Evolutionary conservation across 164 flowering plant genomes (phyloP), one percentile per base, ranked within the genome.

Genomic region (Stephania cephalantha): DNA sequence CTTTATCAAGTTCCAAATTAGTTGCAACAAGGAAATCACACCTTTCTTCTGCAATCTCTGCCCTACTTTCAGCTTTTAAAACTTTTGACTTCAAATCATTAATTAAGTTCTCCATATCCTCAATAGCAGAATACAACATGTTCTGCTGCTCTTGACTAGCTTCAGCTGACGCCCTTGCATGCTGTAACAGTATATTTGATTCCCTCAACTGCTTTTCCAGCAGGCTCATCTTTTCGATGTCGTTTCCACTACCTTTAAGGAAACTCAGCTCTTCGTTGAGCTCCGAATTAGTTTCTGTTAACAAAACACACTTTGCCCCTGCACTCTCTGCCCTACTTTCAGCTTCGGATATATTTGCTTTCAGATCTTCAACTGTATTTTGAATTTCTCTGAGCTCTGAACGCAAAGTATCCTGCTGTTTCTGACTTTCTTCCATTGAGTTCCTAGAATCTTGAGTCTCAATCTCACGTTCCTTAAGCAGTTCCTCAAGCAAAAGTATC

Each of bases 21-120:
- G 86, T 78, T 69, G 88, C 89, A 53, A 76, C 72, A 71, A 93
- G 80, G 61, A 78, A 69, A 69, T 79, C 79, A 70, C 85, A 82
- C 81, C 81, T 85, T 20, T 80, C 77, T 80, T 91, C 94, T n/a
- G 90, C 89, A 71, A 63, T 83, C 70, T 84, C 85, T 46, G 85
- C 87, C 67, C 87, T 82, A 68, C 72, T 81, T 77, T 88, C 93
- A 4, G 87, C 86, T 76, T 81, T 79, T 17, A 72, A 73, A 50
- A 85, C 63, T 46, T 79, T 87, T 64, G 81, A 87, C 73, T 87
- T 85, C 73, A 88, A 75, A 68, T 84, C 83, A 35, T 84, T 82
- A 46, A 88, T 75, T 42, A 78, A 73, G 71, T 74, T 78, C 66
- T 91, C 90, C 89, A 87, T 80, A 68, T 84, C 84, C 74, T 29